These are phyloP conservation scores for Pseudocercospora ulei DNA, from an alignment of 2,329 filamentous ascomycete genomes.

Conservation along the genomic window DNA sequence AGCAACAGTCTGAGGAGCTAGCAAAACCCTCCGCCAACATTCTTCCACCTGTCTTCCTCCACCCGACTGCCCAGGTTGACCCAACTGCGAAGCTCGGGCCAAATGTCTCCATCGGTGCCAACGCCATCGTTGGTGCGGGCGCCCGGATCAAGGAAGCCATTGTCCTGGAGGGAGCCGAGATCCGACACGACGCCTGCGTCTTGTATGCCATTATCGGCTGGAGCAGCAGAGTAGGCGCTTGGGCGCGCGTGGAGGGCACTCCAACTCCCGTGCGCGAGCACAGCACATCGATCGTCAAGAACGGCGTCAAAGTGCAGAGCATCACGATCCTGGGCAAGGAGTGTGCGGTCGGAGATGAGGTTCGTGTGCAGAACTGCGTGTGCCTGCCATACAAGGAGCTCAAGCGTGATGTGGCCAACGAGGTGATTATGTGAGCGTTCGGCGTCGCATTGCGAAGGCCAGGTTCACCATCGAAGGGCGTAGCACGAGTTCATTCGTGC, in stretches of 20 bases:
- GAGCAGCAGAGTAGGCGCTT: slow-evolving; percentile 92
- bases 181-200: slow-evolving; percentile 93
- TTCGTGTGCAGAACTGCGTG: slow-evolving; percentile 93
- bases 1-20: slow-evolving; percentile 71
- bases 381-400: slow-evolving; percentile 97
- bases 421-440: slow-evolving; percentile 69
- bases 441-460: slow-evolving; percentile 4
- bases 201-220: slow-evolving; percentile 95
- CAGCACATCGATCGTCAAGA: slow-evolving; percentile 90
- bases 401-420: slow-evolving; percentile 80
- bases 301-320: slow-evolving; percentile 95
- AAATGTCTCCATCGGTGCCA: slow-evolving; percentile 92
- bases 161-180: slow-evolving; percentile 85
- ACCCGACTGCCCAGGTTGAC: slow-evolving; percentile 81
- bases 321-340: slow-evolving; percentile 97
- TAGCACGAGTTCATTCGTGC: background rate
- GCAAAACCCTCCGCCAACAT: slow-evolving; percentile 76
- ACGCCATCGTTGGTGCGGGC: slow-evolving; percentile 72
- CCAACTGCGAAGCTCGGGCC: slow-evolving; percentile 93
- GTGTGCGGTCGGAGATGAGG: slow-evolving; percentile 84
- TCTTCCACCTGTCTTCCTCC: slow-evolving; percentile 86
- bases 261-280: slow-evolving; percentile 80
- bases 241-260: slow-evolving; percentile 93
- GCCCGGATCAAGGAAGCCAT: slow-evolving; percentile 92
- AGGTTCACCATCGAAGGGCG: background rate